These are phyloP conservation scores for Xylaria sp. DNA, from an alignment of 2,329 filamentous ascomycete species.

Conservation along the genomic window DNA sequence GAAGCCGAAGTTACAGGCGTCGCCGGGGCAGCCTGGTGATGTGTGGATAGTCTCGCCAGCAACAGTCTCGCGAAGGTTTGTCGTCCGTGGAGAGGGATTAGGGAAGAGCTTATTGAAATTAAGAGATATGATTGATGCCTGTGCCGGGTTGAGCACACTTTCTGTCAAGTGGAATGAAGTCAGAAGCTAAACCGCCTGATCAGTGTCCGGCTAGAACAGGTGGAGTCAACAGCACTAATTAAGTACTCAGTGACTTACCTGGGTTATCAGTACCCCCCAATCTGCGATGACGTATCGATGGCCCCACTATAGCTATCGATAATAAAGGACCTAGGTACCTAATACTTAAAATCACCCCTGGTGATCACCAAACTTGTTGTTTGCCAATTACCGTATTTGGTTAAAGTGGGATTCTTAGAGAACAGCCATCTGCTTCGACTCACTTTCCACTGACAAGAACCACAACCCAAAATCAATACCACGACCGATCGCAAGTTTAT, in stretches of 20 bases:
- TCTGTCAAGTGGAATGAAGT: slow-evolving; percentile 6
- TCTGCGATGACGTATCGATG: slow-evolving; percentile 33
- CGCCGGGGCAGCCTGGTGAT: not conserved
- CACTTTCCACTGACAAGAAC: not conserved
- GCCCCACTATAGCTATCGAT: not conserved
- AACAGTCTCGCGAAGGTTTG: not conserved
- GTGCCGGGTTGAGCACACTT: slow-evolving; percentile 3
- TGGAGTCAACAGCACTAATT: slow-evolving; percentile 10
- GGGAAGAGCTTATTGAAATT: not conserved
- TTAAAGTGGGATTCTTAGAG: slow-evolving; percentile 21
- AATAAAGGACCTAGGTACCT: too few relatives aligned
- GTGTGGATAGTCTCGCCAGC: slow-evolving; percentile 5
- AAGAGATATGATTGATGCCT: slow-evolving; percentile 3
- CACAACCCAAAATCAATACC: slow-evolving; percentile 1
- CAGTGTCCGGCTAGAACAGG: slow-evolving; percentile 14
- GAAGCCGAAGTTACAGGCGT: slow-evolving; percentile 11
- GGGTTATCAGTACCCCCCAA: slow-evolving; percentile 9
- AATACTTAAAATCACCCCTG: slow-evolving; percentile 45
- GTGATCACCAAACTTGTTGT: slow-evolving; percentile 46
- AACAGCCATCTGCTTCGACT: not conserved
- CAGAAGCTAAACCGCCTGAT: slow-evolving; percentile 18
- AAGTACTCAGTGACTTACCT: not conserved
- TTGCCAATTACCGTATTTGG: slow-evolving; percentile 42
- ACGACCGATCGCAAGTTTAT: slow-evolving; percentile 10
- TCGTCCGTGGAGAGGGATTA: not conserved